Evolutionary conservation across 1,139 yeast genomes (phyloP).

Genomic region (Suhomyces maxii): DNA sequence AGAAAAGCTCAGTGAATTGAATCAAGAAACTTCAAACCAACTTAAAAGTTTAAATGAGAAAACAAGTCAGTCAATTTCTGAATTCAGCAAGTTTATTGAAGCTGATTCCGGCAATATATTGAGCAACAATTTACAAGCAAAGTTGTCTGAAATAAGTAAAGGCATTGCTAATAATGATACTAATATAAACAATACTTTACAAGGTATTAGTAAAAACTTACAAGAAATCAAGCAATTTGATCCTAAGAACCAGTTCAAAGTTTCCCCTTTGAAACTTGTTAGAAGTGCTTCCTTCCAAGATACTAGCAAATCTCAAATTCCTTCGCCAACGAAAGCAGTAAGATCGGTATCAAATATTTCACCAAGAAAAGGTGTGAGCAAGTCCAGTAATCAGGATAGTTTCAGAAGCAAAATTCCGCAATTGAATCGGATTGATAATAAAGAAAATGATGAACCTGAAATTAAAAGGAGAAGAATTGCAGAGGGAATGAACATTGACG

Average conservation of each 20-base stretch:
- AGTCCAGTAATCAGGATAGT: background rate
- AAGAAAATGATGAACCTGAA: conserved; percentile 13
- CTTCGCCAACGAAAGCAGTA: conserved; percentile 6
- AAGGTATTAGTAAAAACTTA: conserved; percentile 12
- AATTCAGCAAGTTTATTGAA: conserved; percentile 2
- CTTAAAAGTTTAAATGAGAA: conserved; percentile 4
- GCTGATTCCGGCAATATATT: conserved; percentile 1
- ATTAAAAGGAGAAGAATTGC: conserved; percentile 13
- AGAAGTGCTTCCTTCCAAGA: conserved; percentile 2
- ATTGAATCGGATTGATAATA: conserved; percentile 1
- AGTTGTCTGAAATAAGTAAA: conserved; percentile 10
- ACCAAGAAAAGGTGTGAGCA: conserved; percentile 1
- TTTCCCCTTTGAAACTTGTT: conserved; percentile 8
- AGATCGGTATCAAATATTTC: conserved; percentile 2
- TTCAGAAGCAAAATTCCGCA: conserved; percentile 11
- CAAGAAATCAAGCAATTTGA: conserved; percentile 15
- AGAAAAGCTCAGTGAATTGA: conserved; percentile 3
- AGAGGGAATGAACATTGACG: background rate
- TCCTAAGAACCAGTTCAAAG: conserved; percentile 9
- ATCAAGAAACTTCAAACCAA: conserved; percentile 4
- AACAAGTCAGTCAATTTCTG: background rate
- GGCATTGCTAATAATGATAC: conserved; percentile 12
- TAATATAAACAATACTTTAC: conserved; percentile 8
- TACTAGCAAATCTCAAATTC: conserved; percentile 2
- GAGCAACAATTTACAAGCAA: background rate